Percentiles rank a stretch among this genome's conserved stretches.
These are phyloP conservation scores for Casuarina cunninghamiana DNA, from an alignment of 306 rosid genomes.

Conservation along the genomic window DNA sequence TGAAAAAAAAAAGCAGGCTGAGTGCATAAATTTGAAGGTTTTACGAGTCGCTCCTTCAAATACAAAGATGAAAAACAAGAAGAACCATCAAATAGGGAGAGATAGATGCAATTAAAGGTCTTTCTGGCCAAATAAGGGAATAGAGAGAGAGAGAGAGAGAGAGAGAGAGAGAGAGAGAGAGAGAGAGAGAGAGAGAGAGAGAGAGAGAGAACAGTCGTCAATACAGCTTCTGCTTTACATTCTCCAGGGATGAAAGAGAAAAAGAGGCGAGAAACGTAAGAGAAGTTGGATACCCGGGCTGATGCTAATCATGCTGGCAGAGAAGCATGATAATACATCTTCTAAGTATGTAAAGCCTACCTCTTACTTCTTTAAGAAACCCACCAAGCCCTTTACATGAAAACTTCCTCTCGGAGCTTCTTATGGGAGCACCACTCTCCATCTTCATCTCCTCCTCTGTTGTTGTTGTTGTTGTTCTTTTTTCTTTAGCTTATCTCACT, in stretches of 20 bases:
- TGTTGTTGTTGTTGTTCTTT: not conserved
- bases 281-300: not conserved
- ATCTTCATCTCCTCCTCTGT: constrained; percentile 14
- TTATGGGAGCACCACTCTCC: constrained; percentile 9
- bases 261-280: not conserved
- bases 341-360: constrained; percentile 32
- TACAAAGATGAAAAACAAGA: not conserved
- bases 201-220: not conserved
- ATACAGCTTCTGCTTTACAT: not conserved
- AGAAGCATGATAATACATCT: constrained; percentile 40
- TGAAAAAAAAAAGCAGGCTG: not conserved
- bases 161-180: not conserved
- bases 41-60: not conserved
- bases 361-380: constrained; percentile 29
- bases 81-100: not conserved
- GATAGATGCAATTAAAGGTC: not conserved
- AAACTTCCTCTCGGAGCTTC: constrained; percentile 25
- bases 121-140: not conserved
- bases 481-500: not conserved
- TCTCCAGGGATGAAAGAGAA: not conserved
- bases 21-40: not conserved
- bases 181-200: not conserved
- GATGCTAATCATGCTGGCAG: constrained; percentile 31
- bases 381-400: constrained; percentile 19
- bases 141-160: not conserved